Base-by-base conservation (phyloP, 2,329 filamentous ascomycete species). In the Pseudocercospora musae region DNA sequence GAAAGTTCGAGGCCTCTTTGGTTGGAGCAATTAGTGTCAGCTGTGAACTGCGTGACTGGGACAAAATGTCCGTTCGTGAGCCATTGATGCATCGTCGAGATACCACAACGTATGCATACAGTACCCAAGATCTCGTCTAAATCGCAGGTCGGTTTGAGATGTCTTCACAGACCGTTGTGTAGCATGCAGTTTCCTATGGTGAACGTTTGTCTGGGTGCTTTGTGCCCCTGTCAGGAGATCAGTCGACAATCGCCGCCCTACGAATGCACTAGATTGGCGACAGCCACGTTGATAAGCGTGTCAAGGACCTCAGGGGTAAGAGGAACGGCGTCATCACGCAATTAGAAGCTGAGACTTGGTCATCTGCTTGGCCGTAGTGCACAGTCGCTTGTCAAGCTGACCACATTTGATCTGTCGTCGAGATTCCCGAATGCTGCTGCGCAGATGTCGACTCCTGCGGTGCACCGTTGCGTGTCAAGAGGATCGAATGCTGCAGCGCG, bases 1-100 rank as follows among this genome's bases (percentile, higher is more conserved):
- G 27, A 29, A 21, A 15, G 11, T 63, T 13, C 49, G 48, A 25
- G 54, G 33, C n/a, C 58, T 63, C 42, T 63, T 63, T 20, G 62
- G 58, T 7, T 60, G 62, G 58, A 18, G 52, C 10, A 54, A 25
- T 18, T 54, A 21, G 29, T 15, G 15, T 18, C 18, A 21, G 20
- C 23, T 7, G 11, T 21, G 31, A 40, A 11, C 31, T 48, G 18
- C 9, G 18, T 21, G 44, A 21, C 21, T 21, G 4, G n/a, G 10
- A 48, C 44, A 25, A 21, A 8, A 18, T 23, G 23, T 40, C 37
- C 37, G 15, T 40, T 40, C 15, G 37, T 15, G 37, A 40, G n/a
- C 37, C 13, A 15, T 40, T 40, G 37, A n/a, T 40, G 37, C 37
- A 40, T 18, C 18, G 18, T 40, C 18, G 37, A 40, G 37, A 40